Base-by-base conservation (phyloP, 768 basidiomycete genomes). In the Dioszegia hungarica region DNA sequence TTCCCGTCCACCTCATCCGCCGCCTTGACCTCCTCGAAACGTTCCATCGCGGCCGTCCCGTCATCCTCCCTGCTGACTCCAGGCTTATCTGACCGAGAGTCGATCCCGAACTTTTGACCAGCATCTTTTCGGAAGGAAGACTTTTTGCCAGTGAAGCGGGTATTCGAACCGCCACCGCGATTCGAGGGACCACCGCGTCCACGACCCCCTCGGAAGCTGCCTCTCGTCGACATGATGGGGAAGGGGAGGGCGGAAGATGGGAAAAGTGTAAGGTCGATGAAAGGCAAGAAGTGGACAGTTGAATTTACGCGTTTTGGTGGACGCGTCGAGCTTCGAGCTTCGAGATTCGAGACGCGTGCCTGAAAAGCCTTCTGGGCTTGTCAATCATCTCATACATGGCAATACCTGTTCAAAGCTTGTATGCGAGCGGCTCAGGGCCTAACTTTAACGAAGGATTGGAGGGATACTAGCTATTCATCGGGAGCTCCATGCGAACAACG, bases 1-100 rank as follows among this genome's bases (percentile, higher is more conserved):
- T 89, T 90, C 77, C 90, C 90, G 69, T 99, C 95, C 19, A 97
- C 83, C 67, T 94, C 90, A 75, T 98, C 91, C 61, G 78, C 80
- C 17, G 88, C 65, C 31, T 80, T 78, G 5, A 87, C 84, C 63
- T 83, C 84, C 69, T 97, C 93, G 70, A 95, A 93, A 62, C 84
- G 80, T 64, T 94, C 93, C 6, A 85, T 88, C 5, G 87, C 82
- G 49, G 86, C 85, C 1, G 89, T 90, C 14, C 90, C 93, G 66
- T 97, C 93, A 59, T 94, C 91, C 73, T 90, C 90, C 61, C 89
- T 82, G 70, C 82, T 81, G 5, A 84, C 84, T 19, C 79, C 81
- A 31, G 84, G 83, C 22, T 50, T 53, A 57, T 66, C 67, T 28
- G 61, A 59, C 27, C 64, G 31, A 1, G 44, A 46, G 15, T 56